Evolutionary conservation across 768 basidiomycete genomes (phyloP), one percentile per base, ranked within the genome.

Genomic region (Coprinellus micaceus): DNA sequence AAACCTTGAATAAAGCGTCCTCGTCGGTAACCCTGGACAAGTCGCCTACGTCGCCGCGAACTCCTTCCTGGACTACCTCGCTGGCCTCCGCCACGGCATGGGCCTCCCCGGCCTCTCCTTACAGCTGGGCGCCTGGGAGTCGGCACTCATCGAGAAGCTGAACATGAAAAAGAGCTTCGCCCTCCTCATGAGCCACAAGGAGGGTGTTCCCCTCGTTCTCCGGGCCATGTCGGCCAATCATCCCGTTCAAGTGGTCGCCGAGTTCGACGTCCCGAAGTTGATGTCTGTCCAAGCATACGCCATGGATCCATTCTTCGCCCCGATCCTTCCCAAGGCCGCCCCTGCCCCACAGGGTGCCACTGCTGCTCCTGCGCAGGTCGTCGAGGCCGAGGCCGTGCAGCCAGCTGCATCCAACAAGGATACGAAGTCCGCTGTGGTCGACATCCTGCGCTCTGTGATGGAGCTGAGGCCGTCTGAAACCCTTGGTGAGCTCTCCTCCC

Each of bases 91-190:
- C 5, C 69, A 66, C 40, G 61, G 60, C 49, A 58, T 57, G 2
- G 68, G 68, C 7, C 53, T 69, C 36, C 67, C 69, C 28, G 69
- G 64, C 22, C 58, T 65, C 2, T 69, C 67, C 2, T 55, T 70
- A 3, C 67, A 71, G 46, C 60, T 70, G 4, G 68, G 68, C n/a
- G 62, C 70, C 9, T 67, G 65, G 68, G 69, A 70, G 40, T 71
- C 69, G n/a, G 56, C 60, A 29, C 40, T 64, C 48, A 64, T 60
- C 43, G 45, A 57, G 44, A 59, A 63, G 28, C 56, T 65, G 46
- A 60, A 64, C 48, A 62, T 62, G 62, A 59, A 59, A 39, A 58
- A 59, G 55, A 61, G 61, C 48, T 61, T 67, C 24, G 64, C 64
- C 2, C 57, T 59, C 3, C 53, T 61, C 24, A 63, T 65, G 63